Evolutionary conservation across 176 grass and related monocot species (phyloP).

Genomic region (Oryza nivara): DNA sequence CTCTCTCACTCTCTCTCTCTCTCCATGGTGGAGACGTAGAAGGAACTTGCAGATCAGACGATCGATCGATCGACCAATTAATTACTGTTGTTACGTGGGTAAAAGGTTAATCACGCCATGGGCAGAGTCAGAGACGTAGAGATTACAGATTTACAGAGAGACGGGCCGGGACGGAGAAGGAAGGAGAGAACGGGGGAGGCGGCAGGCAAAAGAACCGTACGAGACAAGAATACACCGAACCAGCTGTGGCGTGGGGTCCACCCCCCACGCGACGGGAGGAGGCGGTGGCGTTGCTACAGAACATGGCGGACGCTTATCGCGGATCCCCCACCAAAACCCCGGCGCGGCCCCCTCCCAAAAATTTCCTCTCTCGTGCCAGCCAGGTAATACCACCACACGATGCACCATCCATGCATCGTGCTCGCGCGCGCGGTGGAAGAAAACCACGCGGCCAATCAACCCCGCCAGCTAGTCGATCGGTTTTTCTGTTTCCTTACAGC

Average conservation of each 20-base stretch:
- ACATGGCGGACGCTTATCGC: slow-evolving; percentile 30
- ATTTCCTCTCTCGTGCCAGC: neutral
- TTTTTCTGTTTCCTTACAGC: neutral
- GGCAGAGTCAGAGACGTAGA: neutral
- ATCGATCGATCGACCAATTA: neutral
- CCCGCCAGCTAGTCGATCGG: too few species aligned
- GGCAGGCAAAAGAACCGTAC: neutral
- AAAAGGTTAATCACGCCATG: neutral
- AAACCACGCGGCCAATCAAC: neutral
- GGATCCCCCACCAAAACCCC: slow-evolving; percentile 41
- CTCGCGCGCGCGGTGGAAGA: neutral
- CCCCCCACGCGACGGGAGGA: neutral
- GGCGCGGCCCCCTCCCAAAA: neutral
- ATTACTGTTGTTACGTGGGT: neutral
- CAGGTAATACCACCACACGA: slow-evolving; percentile 26
- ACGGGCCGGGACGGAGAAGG: too few species aligned
- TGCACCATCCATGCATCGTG: neutral
- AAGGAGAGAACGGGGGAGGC: too few species aligned
- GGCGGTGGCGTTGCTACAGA: neutral
- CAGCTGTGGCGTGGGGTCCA: slow-evolving; percentile 35
- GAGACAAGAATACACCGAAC: slow-evolving; percentile 32
- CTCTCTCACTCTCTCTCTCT: too few species aligned
- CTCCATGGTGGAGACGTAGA: neutral
- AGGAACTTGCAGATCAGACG: neutral
- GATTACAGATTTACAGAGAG: neutral